Evolutionary conservation across 495 filamentous ascomycete species (phyloP).

Genomic region (Aspergillus indologenus): DNA sequence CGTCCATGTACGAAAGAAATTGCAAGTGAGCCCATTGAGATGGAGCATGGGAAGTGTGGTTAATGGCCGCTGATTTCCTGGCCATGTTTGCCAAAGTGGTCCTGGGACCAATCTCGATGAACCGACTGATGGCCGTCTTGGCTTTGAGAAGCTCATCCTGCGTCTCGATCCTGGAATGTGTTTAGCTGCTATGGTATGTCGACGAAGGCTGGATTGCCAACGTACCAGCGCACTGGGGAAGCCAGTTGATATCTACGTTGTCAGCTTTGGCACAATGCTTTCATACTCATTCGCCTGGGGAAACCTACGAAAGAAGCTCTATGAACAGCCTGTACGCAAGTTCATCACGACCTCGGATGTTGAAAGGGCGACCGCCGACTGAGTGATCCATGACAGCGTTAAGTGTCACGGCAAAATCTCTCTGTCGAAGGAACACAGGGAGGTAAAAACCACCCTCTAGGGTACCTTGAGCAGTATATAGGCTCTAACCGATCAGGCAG

Average conservation of each 20-base stretch:
- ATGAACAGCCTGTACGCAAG: constrained; percentile 22
- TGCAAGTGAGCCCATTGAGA: constrained; percentile 8
- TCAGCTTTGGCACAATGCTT: constrained; percentile 2
- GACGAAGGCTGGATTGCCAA: constrained; percentile 47
- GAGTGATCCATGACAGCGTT: background rate
- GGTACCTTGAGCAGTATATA: background rate
- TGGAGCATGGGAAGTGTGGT: constrained; percentile 80
- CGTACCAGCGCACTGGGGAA: constrained; percentile 89
- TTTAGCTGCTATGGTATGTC: background rate
- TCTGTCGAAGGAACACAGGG: background rate
- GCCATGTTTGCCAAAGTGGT: constrained; percentile 97
- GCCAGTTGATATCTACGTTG: constrained; percentile 78
- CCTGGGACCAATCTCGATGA: constrained; percentile 94
- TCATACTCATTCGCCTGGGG: background rate
- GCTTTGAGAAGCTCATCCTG: constrained; percentile 63
- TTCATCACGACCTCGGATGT: background rate
- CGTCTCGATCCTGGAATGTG: constrained; percentile 70
- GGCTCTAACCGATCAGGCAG: background rate
- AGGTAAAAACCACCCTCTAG: background rate
- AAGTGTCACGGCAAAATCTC: background rate
- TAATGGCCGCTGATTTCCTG: constrained; percentile 85
- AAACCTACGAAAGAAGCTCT: constrained; percentile 27
- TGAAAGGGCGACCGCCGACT: background rate
- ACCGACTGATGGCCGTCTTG: constrained; percentile 78
- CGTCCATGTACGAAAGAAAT: constrained; percentile 20